These are phyloP conservation scores for Nicotiana paniculata DNA, from an alignment of 257 asterid genomes.

Conservation along the genomic window DNA sequence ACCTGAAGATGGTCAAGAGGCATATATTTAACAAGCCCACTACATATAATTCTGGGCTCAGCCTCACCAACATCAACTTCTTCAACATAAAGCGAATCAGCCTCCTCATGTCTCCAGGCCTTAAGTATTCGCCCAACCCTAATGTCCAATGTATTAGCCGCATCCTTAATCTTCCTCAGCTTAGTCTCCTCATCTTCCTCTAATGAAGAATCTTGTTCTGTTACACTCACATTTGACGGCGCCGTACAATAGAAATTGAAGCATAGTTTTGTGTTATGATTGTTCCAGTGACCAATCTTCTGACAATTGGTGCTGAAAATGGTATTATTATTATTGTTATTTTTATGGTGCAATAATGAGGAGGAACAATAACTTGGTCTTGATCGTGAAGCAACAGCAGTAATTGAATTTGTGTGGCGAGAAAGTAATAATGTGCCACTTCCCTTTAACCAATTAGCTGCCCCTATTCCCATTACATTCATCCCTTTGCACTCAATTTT, in stretches of 20 bases:
- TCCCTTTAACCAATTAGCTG: conserved; percentile 6
- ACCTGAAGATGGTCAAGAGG: conserved; percentile 79
- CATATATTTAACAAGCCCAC: conserved; percentile 76
- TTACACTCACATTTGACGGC: neutral
- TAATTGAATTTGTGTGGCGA: neutral
- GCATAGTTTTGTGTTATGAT: neutral
- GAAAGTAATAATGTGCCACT: neutral
- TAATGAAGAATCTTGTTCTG: neutral
- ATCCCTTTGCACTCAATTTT: neutral
- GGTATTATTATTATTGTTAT: neutral
- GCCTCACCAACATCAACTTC: conserved; percentile 93
- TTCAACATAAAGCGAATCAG: conserved; percentile 92
- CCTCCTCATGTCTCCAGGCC: conserved; percentile 91
- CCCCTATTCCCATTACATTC: neutral
- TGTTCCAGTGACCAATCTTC: neutral
- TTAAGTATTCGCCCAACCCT: conserved; percentile 69
- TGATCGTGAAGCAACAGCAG: neutral
- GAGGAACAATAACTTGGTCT: neutral
- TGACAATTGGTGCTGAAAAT: neutral
- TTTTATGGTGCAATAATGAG: neutral
- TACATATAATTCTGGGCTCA: conserved; percentile 83
- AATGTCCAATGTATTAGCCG: conserved; percentile 70
- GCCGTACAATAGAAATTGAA: neutral
- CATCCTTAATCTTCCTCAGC: conserved; percentile 32
- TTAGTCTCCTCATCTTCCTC: conserved; percentile 12